These are phyloP conservation scores for Leptographium wingfieldii DNA, from an alignment of 2,329 filamentous ascomycete species.

Conservation along the genomic window DNA sequence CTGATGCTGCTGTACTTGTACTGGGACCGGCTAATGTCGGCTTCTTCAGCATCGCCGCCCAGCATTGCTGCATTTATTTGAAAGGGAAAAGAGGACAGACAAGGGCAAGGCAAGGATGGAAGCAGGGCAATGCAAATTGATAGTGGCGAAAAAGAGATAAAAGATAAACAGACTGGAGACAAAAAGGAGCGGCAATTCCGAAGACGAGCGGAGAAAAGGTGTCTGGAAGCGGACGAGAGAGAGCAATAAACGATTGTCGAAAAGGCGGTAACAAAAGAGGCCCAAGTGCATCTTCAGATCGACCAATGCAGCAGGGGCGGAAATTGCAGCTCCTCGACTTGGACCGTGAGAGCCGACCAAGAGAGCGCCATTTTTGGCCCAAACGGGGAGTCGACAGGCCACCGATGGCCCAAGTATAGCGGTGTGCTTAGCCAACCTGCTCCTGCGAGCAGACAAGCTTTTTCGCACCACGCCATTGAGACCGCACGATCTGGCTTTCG, in stretches of 20 bases:
- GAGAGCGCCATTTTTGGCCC: neutral
- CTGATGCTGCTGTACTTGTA: neutral
- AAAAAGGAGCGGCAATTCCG: neutral
- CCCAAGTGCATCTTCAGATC: neutral
- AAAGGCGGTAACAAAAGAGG: neutral
- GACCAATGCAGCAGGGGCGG: neutral
- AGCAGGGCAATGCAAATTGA: neutral
- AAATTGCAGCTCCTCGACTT: neutral
- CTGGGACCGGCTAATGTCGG: no score
- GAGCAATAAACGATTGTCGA: neutral
- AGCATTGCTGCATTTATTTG: no score
- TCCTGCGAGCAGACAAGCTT: neutral
- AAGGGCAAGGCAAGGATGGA: neutral
- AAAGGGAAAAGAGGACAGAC: neutral
- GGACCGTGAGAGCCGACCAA: neutral
- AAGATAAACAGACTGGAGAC: neutral
- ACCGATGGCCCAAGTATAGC: neutral
- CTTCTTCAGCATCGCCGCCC: no score
- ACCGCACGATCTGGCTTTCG: neutral
- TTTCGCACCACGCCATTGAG: neutral
- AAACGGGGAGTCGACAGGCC: neutral
- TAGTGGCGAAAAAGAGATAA: neutral
- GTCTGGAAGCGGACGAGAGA: neutral
- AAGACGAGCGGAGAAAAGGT: constrained; percentile 19
- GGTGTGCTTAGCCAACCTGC: neutral